Evolutionary conservation across 495 filamentous ascomycete genomes (phyloP), one percentile per base, ranked within the genome.

Genomic region (Staphylotrichum longicolle): DNA sequence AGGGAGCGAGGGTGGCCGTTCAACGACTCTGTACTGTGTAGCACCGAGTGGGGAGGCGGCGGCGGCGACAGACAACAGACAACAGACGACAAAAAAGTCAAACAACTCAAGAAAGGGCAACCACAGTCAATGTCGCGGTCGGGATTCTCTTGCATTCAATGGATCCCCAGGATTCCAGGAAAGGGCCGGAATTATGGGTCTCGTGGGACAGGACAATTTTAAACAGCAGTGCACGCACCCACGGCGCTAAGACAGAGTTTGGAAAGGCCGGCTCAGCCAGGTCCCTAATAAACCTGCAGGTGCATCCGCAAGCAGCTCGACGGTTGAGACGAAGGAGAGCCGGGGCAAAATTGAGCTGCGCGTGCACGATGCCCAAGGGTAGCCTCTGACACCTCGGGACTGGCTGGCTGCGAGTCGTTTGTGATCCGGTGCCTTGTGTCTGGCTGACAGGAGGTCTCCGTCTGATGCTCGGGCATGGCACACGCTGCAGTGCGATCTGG

Each of bases 211-310:
- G 54, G 37, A 7, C 12, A 34, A 46, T 57, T 33, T 56, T 45
- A 57, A 57, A 39, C 10, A 39, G 37, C 5, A 10, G 37, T 44
- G 52, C 52, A 55, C 52, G 15, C 39, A 35, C 52, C 39, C 35
- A 55, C 6, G 52, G 52, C 52, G 52, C 52, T 55, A 55, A 55
- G n/a, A 15, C 37, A 55, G 37, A 42, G 37, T 55, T 33, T 44
- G 52, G 52, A 42, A 55, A 54, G 39, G 52, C 20, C 40, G 44
- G 52, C 34, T 30, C 40, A 54, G 51, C n/a, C 35, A 53, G 20
- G 50, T 20, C 20, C 33, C 27, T 54, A 5, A 39, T 6, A 10
- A 39, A 39, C 6, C 37, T 39, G 37, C 37, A 39, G 37, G 37
- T 39, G 37, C 37, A 39, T 39, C 37, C 37, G 37, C 37, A 10